Percentiles rank a stretch among this genome's conserved stretches.
phyloP scores from a whole-genome alignment of 2,329 filamentous ascomycete species.

The Dothistroma septosporum region DNA sequence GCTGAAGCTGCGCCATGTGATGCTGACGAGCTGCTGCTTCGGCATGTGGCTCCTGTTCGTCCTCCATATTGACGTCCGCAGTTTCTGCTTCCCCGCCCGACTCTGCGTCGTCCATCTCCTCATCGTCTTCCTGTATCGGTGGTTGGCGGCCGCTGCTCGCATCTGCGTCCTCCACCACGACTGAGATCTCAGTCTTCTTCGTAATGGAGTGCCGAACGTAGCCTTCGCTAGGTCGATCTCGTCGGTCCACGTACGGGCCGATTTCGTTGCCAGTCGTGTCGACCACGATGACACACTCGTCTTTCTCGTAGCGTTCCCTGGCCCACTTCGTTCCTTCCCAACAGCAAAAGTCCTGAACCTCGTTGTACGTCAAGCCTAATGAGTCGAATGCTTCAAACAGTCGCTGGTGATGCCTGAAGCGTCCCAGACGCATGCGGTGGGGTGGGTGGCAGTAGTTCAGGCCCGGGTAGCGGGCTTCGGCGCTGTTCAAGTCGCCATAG shows the following conservation, averaged over 20 bases:
- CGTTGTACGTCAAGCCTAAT: slow-evolving; percentile 62
- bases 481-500: slow-evolving; percentile 73
- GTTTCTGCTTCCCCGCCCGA: slow-evolving; percentile 20
- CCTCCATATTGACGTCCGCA: slow-evolving; percentile 14
- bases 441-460: slow-evolving; percentile 71
- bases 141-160: slow-evolving; percentile 18
- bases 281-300: slow-evolving; percentile 64
- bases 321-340: slow-evolving; percentile 85
- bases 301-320: slow-evolving; percentile 72
- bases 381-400: slow-evolving; percentile 72
- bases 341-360: slow-evolving; percentile 69
- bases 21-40: slow-evolving; percentile 24
- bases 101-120: slow-evolving; percentile 26
- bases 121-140: slow-evolving; percentile 24
- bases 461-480: slow-evolving; percentile 76
- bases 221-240: slow-evolving; percentile 20
- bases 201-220: slow-evolving; percentile 29
- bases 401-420: slow-evolving; percentile 71
- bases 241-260: slow-evolving; percentile 52
- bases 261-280: slow-evolving; percentile 71
- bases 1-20: slow-evolving; percentile 27
- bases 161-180: slow-evolving; percentile 29
- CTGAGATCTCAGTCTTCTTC: slow-evolving; percentile 33
- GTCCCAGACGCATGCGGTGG: slow-evolving; percentile 71
- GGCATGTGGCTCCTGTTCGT: slow-evolving; percentile 18